Conservation (phyloP, 2,329 filamentous ascomycete species). For the Elsinoe australis region DNA sequence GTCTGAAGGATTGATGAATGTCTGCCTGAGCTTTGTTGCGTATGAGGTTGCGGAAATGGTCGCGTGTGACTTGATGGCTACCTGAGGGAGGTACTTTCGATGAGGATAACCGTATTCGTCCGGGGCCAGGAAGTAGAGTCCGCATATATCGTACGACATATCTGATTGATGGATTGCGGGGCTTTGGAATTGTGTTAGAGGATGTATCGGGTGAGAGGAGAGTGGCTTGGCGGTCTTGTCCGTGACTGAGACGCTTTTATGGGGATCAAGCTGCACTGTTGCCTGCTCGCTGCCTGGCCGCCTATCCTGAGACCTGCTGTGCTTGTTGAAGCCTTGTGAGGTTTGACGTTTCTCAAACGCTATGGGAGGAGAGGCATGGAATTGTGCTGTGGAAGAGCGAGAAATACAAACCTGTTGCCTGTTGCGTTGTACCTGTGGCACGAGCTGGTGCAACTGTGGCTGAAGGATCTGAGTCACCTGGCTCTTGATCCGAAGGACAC, state of each 20-base stretch:
- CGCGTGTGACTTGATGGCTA: slow-evolving; percentile 52
- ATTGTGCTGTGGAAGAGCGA: too few relatives aligned
- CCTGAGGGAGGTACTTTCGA: slow-evolving; percentile 49
- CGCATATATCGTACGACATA: slow-evolving; percentile 24
- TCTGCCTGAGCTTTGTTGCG: slow-evolving; percentile 49
- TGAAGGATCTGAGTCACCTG: slow-evolving; percentile 10
- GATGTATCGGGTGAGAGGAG: neutral
- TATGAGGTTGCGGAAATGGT: slow-evolving; percentile 51
- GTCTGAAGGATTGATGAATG: slow-evolving; percentile 52
- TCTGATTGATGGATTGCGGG: too few relatives aligned
- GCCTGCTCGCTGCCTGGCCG: neutral
- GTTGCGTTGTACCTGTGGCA: neutral
- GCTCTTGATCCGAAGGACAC: neutral
- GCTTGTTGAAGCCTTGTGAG: neutral
- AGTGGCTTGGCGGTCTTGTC: too few relatives aligned
- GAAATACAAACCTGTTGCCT: neutral
- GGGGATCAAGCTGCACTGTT: neutral
- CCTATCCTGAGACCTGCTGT: neutral
- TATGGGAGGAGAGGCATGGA: too few relatives aligned
- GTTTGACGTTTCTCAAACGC: too few relatives aligned
- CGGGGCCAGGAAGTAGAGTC: slow-evolving; percentile 25
- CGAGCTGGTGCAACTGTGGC: slow-evolving; percentile 1
- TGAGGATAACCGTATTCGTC: slow-evolving; percentile 1
- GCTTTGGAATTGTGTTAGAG: too few relatives aligned
- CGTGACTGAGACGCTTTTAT: neutral